Evolutionary conservation across 148 eudicot species (phyloP).

Genomic region (Fagopyrum esculentum): DNA sequence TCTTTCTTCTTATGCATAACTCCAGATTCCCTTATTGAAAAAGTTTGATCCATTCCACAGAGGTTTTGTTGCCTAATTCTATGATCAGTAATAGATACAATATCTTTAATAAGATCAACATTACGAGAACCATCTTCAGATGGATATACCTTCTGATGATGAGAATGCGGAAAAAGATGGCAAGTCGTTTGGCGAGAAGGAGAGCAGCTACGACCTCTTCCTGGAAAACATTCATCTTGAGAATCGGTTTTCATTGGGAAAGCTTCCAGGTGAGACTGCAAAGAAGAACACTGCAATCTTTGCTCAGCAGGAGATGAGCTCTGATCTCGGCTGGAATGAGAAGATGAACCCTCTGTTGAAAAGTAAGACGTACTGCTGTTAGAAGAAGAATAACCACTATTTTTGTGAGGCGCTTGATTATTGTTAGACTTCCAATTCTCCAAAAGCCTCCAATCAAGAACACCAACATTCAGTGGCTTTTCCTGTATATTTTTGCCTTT

Average conservation of each 20-base stretch:
- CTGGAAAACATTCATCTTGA: constrained; percentile 16
- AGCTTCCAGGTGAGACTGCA: constrained; percentile 30
- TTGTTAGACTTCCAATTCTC: constrained; percentile 62
- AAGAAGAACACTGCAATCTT: constrained; percentile 25
- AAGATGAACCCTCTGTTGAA: constrained; percentile 51
- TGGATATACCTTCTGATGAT: constrained; percentile 24
- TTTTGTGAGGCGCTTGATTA: constrained; percentile 18
- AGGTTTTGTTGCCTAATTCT: constrained; percentile 28
- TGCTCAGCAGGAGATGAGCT: constrained; percentile 43
- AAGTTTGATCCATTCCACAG: constrained; percentile 19
- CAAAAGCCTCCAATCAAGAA: constrained; percentile 64
- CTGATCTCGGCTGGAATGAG: constrained; percentile 37
- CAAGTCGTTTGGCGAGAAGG: constrained; percentile 27
- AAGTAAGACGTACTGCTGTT: constrained; percentile 48
- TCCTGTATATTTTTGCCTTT: constrained; percentile 47
- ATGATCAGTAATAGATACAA: constrained; percentile 12
- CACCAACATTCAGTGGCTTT: constrained; percentile 72
- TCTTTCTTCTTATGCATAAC: constrained; percentile 24
- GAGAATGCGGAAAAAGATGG: constrained; percentile 22
- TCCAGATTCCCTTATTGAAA: constrained; percentile 17
- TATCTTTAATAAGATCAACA: constrained; percentile 20
- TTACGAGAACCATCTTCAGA: constrained; percentile 17
- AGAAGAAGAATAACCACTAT: constrained; percentile 29
- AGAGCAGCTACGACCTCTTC: constrained; percentile 24
- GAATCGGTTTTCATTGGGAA: constrained; percentile 22